Percentiles rank a stretch among this genome's conserved stretches.
These are phyloP conservation scores for Medicago ruthenica DNA, from an alignment of 306 rosid genomes.

Conservation along the genomic window DNA sequence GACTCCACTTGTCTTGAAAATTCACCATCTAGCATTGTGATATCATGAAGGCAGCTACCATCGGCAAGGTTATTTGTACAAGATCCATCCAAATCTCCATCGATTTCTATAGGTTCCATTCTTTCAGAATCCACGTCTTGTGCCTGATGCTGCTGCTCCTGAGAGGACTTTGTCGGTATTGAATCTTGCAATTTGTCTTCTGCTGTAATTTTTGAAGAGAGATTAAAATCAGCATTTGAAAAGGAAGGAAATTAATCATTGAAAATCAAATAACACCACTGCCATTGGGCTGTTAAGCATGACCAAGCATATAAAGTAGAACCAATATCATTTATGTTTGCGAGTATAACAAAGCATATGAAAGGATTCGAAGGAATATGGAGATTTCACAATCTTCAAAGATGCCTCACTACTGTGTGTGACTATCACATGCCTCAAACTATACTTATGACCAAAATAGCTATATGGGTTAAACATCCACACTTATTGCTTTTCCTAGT, in stretches of 20 bases:
- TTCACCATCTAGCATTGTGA: constrained; percentile 55
- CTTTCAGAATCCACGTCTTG: constrained; percentile 49
- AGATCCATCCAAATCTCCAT: constrained; percentile 50
- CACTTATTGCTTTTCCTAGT: not conserved
- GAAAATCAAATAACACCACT: constrained; percentile 6
- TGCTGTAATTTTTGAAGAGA: constrained; percentile 37
- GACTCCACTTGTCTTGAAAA: constrained; percentile 62
- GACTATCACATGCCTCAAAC: constrained; percentile 26
- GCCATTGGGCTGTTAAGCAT: constrained; percentile 21
- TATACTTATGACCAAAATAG: constrained; percentile 14
- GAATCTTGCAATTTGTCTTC: constrained; percentile 74
- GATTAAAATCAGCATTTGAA: constrained; percentile 25
- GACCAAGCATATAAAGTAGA: constrained; percentile 16
- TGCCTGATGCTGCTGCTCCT: constrained; percentile 58
- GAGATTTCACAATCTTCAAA: constrained; percentile 7
- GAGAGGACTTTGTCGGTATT: constrained; percentile 44
- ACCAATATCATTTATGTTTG: not conserved
- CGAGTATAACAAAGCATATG: not conserved
- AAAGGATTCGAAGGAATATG: constrained; percentile 14
- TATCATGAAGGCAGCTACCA: constrained; percentile 49
- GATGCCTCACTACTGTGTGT: not conserved
- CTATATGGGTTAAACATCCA: not conserved
- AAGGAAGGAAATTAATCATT: not conserved
- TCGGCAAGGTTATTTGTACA: constrained; percentile 48
- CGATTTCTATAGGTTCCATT: constrained; percentile 47